Conservation (phyloP, 306 rosid species). For the Fagus crenata region DNA sequence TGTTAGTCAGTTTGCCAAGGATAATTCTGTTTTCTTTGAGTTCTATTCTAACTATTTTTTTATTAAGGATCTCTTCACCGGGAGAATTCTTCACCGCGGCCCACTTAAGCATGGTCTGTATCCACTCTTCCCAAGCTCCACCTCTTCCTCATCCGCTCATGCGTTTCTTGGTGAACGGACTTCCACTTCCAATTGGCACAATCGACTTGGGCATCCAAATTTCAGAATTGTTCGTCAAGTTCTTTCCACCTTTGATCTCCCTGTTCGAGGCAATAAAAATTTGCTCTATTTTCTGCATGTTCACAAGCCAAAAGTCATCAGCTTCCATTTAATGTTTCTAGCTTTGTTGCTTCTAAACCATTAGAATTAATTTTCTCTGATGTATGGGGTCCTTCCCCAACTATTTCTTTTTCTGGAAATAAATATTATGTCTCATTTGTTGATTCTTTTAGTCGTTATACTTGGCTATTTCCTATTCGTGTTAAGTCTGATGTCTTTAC, state of each 20-base stretch:
- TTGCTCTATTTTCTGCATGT: not conserved
- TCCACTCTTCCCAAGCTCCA: not conserved
- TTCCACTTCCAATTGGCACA: not conserved
- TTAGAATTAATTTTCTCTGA: not conserved
- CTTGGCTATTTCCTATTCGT: not conserved
- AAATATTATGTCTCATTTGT: not conserved
- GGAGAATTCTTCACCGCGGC: not conserved
- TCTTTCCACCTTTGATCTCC: not conserved
- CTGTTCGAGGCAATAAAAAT: not conserved
- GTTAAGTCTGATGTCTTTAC: not conserved
- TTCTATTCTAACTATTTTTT: not conserved
- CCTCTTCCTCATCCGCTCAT: not conserved
- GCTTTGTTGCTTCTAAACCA: not conserved
- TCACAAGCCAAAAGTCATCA: not conserved
- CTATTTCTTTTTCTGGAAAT: not conserved
- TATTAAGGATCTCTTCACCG: not conserved
- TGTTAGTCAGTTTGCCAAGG: not conserved
- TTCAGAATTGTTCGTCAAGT: not conserved
- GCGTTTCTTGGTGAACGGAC: not conserved
- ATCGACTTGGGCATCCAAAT: not conserved
- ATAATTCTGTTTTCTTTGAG: not conserved
- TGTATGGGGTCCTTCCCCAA: not conserved
- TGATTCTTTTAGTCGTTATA: not conserved
- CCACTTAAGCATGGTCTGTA: not conserved
- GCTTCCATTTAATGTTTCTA: not conserved